phyloP scores from a whole-genome alignment of 75 land plant species.

The Adiantum capillusveneris region DNA sequence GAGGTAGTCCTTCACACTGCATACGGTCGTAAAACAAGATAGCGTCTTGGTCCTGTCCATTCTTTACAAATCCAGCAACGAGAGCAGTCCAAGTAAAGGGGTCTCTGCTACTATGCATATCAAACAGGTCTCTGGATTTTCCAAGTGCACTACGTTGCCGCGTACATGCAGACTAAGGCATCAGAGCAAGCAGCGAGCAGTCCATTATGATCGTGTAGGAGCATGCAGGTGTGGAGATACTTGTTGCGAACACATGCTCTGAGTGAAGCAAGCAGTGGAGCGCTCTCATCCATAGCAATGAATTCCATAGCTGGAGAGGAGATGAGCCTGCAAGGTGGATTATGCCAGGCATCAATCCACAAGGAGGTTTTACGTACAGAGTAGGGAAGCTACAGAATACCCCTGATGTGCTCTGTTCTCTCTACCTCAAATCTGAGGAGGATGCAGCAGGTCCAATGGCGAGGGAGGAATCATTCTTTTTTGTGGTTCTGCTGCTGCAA shows the following conservation, averaged over 20 bases:
- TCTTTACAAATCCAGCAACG: conserved; percentile 29
- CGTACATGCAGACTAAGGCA: conserved; percentile 4
- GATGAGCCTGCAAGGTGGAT: too few relatives aligned
- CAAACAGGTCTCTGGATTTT: conserved; percentile 38
- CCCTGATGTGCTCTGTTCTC: too few relatives aligned
- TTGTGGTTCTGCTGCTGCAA: too few relatives aligned
- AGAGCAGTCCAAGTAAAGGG: conserved; percentile 54
- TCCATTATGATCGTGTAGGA: not conserved
- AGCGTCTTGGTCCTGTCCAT: conserved; percentile 18
- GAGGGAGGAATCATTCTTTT: too few relatives aligned
- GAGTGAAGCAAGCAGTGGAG: too few relatives aligned
- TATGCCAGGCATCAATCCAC: too few relatives aligned
- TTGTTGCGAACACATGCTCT: not conserved
- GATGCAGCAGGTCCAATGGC: too few relatives aligned
- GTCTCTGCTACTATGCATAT: conserved; percentile 31
- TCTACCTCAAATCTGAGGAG: too few relatives aligned
- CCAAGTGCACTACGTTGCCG: conserved; percentile 28
- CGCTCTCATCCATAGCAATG: too few relatives aligned
- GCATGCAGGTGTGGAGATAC: not conserved
- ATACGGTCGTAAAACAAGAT: conserved; percentile 33
- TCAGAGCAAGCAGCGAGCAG: not conserved
- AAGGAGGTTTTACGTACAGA: too few relatives aligned
- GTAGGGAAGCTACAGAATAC: too few relatives aligned
- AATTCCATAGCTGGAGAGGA: too few relatives aligned
- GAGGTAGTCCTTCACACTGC: conserved; percentile 20